These are phyloP conservation scores for Lachancea nothofagi DNA, from an alignment of 805 yeast genomes.

Conservation along the genomic window DNA sequence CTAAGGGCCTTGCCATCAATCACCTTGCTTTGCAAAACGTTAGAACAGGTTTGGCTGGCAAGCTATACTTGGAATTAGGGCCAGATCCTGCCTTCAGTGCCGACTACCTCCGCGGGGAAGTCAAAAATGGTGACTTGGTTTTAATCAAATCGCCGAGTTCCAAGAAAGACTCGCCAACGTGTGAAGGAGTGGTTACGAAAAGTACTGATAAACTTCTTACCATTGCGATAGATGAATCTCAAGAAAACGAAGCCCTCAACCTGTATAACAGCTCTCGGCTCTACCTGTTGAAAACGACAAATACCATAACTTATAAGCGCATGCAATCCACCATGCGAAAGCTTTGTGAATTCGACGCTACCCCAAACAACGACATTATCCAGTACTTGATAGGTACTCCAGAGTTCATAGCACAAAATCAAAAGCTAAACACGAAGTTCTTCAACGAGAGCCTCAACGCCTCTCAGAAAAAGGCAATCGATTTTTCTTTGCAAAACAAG, in stretches of 20 bases:
- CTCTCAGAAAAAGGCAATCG: constrained; percentile 71
- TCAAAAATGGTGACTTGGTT: constrained; percentile 75
- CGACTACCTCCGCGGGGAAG: constrained; percentile 43
- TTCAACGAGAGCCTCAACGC: constrained; percentile 37
- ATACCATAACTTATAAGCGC: constrained; percentile 67
- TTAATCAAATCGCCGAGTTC: constrained; percentile 39
- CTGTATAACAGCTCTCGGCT: constrained; percentile 31
- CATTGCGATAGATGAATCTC: constrained; percentile 56
- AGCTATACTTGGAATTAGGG: constrained; percentile 54
- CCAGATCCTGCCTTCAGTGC: constrained; percentile 37
- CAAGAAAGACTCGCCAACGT: constrained; percentile 26
- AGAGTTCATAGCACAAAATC: constrained; percentile 13
- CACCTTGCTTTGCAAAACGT: constrained; percentile 58
- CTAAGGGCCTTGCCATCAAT: constrained; percentile 67
- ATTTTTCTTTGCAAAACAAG: constrained; percentile 56
- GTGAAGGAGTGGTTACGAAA: constrained; percentile 65
- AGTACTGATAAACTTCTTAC: constrained; percentile 44
- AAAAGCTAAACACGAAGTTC: constrained; percentile 12
- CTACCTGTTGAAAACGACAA: constrained; percentile 43
- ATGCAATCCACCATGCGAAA: constrained; percentile 75
- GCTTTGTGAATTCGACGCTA: constrained; percentile 43
- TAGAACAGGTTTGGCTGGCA: constrained; percentile 75
- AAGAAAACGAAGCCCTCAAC: constrained; percentile 45
- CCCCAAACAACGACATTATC: constrained; percentile 35
- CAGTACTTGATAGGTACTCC: constrained; percentile 42